These are phyloP conservation scores for Stellera chamaejasme DNA, from an alignment of 345 rosid species.

Conservation along the genomic window DNA sequence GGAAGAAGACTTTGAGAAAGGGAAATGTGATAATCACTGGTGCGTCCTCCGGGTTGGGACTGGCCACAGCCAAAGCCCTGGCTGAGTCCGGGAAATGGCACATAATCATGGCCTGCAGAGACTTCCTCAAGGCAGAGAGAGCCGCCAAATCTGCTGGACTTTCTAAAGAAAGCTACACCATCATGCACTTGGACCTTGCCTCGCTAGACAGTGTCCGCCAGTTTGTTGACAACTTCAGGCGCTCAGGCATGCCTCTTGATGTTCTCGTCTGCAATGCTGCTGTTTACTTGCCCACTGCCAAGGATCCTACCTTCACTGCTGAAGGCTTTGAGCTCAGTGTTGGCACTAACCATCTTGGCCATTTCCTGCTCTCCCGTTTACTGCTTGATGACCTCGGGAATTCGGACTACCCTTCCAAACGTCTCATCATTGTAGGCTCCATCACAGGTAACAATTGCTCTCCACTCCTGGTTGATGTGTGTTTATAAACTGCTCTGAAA, in stretches of 20 bases:
- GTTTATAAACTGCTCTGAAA: not conserved
- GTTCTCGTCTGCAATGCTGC: constrained; percentile 95
- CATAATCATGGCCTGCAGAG: constrained; percentile 86
- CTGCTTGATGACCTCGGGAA: constrained; percentile 70
- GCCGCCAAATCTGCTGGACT: constrained; percentile 87
- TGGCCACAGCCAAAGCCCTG: constrained; percentile 78
- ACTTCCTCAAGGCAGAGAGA: constrained; percentile 84
- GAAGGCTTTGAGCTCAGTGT: constrained; percentile 95
- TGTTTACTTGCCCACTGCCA: constrained; percentile 83
- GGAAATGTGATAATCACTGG: constrained; percentile 72
- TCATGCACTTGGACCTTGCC: constrained; percentile 92
- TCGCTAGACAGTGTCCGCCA: constrained; percentile 89
- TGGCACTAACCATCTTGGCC: constrained; percentile 97
- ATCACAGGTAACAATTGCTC: constrained; percentile 55
- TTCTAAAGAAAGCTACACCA: constrained; percentile 67
- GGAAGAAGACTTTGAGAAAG: constrained; percentile 75
- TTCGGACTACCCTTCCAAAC: constrained; percentile 81
- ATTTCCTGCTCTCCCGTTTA: constrained; percentile 76
- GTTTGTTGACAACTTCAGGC: constrained; percentile 59
- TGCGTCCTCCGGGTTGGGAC: constrained; percentile 80
- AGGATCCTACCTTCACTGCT: constrained; percentile 84
- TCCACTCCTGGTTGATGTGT: not conserved
- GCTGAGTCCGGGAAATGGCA: constrained; percentile 91
- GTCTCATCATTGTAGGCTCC: constrained; percentile 91
- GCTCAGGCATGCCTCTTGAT: constrained; percentile 64